A percentile compares a stretch with the other conserved stretches of the same genome.
phyloP scores from a whole-genome alignment of 805 yeast species.

The Vanderwaltozyma tropicalis region DNA sequence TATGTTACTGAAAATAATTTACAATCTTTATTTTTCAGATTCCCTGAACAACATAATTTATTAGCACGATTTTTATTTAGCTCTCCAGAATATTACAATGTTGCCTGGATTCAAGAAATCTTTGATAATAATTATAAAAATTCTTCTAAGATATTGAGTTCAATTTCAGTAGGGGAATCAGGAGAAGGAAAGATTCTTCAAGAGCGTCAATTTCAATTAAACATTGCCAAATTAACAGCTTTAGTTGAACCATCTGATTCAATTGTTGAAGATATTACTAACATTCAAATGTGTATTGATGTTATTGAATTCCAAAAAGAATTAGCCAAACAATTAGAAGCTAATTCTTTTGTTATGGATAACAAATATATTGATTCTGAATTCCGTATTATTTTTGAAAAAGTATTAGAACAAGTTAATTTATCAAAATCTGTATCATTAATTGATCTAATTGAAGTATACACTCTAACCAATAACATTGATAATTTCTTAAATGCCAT shows the following conservation, averaged over 20 bases:
- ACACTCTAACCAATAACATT: conserved; percentile 36
- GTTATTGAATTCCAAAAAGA: conserved; percentile 41
- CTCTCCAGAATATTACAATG: conserved; percentile 35
- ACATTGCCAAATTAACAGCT: conserved; percentile 61
- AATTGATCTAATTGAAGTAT: conserved; percentile 41
- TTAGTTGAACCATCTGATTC: conserved; percentile 31
- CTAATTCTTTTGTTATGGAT: conserved; percentile 16
- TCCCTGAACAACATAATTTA: conserved; percentile 40
- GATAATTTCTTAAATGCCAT: conserved; percentile 37
- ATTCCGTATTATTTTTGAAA: conserved; percentile 14
- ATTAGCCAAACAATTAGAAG: conserved; percentile 23
- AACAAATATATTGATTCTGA: conserved; percentile 15
- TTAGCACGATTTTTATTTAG: conserved; percentile 44
- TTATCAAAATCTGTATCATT: conserved; percentile 31
- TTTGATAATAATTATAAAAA: conserved; percentile 37
- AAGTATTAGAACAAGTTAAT: conserved; percentile 18
- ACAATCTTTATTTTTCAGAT: conserved; percentile 44
- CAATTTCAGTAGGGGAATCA: conserved; percentile 35
- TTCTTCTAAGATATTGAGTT: conserved; percentile 41
- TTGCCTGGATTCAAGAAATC: conserved; percentile 67
- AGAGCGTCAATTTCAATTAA: conserved; percentile 43
- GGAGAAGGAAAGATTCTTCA: conserved; percentile 25
- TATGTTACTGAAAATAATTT: conserved; percentile 45
- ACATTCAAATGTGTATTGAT: conserved; percentile 42
- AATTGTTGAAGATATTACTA: conserved; percentile 19